phyloP scores from a whole-genome alignment of 805 yeast genomes.

The Grigorovia transvaalensis region DNA sequence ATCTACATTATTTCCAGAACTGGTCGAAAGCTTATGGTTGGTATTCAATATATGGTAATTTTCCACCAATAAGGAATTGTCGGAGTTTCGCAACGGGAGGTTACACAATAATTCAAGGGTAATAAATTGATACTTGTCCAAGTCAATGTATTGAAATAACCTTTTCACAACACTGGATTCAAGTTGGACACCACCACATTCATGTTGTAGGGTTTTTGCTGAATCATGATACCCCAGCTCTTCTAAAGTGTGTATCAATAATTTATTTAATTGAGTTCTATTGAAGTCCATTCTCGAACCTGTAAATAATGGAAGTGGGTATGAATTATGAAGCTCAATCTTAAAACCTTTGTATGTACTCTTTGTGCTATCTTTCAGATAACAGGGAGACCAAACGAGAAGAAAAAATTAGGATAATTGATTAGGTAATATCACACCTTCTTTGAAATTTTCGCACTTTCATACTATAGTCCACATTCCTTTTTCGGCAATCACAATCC shows the following conservation, averaged over 20 bases:
- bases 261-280: constrained; percentile 34
- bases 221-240: constrained; percentile 39
- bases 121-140: constrained; percentile 33
- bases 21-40: constrained; percentile 12
- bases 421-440: no score
- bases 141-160: constrained; percentile 31
- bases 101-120: constrained; percentile 23
- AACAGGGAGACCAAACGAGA: no score
- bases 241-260: constrained; percentile 39
- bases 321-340: no score
- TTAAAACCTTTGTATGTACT: no score
- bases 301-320: no score
- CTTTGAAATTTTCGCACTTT: no score
- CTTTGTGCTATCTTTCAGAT: no score
- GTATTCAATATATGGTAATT: not conserved
- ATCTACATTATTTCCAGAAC: constrained; percentile 8
- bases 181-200: constrained; percentile 31
- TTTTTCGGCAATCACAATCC: no score
- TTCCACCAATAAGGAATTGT: not conserved
- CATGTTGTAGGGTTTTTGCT: constrained; percentile 32
- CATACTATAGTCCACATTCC: no score
- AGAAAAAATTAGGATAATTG: no score
- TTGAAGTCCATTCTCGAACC: constrained; percentile 9
- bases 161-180: constrained; percentile 35
- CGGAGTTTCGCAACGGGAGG: constrained; percentile 15